Conservation (phyloP, 1,284 basidiomycete species). For the Quambalaria eucalypti region DNA sequence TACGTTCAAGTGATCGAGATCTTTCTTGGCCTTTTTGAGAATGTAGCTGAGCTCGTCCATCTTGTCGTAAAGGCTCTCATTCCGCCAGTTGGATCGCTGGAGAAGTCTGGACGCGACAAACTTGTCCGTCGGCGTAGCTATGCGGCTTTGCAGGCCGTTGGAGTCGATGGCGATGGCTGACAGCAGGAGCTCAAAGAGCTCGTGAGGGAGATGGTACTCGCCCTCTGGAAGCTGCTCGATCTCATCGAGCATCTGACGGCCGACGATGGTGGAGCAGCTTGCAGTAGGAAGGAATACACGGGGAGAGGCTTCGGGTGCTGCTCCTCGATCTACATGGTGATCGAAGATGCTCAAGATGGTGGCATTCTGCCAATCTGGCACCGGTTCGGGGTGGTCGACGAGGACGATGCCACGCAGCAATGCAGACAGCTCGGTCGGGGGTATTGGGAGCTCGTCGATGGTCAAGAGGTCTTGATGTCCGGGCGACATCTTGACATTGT, state of each 20-base stretch:
- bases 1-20: constrained; percentile 37
- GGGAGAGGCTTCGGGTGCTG: constrained; percentile 31
- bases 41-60: constrained; percentile 38
- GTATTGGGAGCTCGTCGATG: constrained; percentile 47
- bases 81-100: constrained; percentile 20
- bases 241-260: constrained; percentile 35
- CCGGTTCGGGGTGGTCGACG: constrained; percentile 47
- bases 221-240: constrained; percentile 20
- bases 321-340: constrained; percentile 45
- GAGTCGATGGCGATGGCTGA: constrained; percentile 37
- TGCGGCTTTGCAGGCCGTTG: constrained; percentile 29
- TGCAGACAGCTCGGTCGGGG: constrained; percentile 33
- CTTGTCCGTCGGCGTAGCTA: constrained; percentile 13
- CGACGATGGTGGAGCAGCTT: constrained; percentile 43
- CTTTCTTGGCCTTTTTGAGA: constrained; percentile 36
- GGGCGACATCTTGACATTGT: constrained; percentile 40
- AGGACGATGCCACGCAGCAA: constrained; percentile 42
- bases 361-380: constrained; percentile 33
- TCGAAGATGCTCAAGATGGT: constrained; percentile 40
- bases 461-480: constrained; percentile 47
- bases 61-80: constrained; percentile 17
- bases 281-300: constrained; percentile 37
- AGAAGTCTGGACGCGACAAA: constrained; percentile 13
- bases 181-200: constrained; percentile 36
- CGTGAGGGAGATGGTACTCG: constrained; percentile 35